Conservation (phyloP, 2,329 filamentous ascomycete species). For the Volutella citrinella region DNA sequence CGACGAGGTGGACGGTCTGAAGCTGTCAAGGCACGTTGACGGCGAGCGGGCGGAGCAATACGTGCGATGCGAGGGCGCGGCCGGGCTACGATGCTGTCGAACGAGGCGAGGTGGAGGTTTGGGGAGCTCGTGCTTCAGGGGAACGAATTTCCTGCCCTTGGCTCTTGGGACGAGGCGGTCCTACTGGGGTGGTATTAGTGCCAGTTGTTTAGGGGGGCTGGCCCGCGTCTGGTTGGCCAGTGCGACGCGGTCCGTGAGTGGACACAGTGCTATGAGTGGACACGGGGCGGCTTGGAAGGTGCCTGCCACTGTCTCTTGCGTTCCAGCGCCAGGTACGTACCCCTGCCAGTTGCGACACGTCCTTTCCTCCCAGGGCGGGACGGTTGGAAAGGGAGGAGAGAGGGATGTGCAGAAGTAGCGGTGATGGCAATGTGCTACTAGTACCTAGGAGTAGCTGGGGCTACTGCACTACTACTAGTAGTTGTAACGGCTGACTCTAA, state of each 20-base stretch:
- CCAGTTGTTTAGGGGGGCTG: constrained; percentile 14
- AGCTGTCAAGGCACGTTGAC: constrained; percentile 8
- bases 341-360: no score
- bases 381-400: no score
- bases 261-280: constrained; percentile 24
- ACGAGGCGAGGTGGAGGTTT: constrained; percentile 27
- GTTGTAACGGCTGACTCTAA: no score
- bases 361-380: no score
- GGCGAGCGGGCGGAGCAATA: constrained; percentile 14
- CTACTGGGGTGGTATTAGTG: no score
- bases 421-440: no score
- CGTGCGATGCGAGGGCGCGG: constrained; percentile 16
- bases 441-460: no score
- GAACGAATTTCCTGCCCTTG: constrained; percentile 34
- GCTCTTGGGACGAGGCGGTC: constrained; percentile 20
- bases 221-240: constrained; percentile 28
- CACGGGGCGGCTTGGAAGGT: constrained; percentile 25
- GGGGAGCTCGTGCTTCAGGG: constrained; percentile 33
- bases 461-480: no score
- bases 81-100: constrained; percentile 24
- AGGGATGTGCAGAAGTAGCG: no score
- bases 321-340: no score
- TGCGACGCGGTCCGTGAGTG: constrained; percentile 23
- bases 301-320: constrained; percentile 7
- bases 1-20: background rate